Evolutionary conservation across 139 green algal genomes (phyloP).

Genomic region (Chlamydomonas sp.): DNA sequence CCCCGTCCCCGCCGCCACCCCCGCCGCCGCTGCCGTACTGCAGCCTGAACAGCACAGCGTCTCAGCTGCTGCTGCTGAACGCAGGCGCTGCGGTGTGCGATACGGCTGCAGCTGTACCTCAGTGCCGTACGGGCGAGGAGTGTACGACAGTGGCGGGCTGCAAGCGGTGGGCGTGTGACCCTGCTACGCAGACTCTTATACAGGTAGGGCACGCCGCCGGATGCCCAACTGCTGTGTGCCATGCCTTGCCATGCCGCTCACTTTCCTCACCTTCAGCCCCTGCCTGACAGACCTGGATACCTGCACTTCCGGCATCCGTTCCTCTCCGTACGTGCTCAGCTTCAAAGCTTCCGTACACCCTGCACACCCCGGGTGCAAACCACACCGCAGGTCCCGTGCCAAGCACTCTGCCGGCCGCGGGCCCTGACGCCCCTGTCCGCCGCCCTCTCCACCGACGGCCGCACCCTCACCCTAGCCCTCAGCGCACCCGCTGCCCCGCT

Average conservation of each 20-base stretch:
- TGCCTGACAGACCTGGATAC: too few relatives aligned
- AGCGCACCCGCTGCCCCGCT: neutral
- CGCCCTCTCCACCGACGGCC: neutral
- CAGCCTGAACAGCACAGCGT: too few relatives aligned
- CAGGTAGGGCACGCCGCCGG: neutral
- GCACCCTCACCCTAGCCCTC: neutral
- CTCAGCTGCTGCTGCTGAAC: neutral
- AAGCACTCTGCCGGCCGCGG: neutral
- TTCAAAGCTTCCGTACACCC: too few relatives aligned
- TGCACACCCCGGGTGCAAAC: neutral
- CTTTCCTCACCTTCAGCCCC: too few relatives aligned
- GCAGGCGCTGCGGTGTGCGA: neutral
- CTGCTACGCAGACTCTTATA: neutral
- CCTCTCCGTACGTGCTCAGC: too few relatives aligned
- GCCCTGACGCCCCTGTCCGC: neutral
- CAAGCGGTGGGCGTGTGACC: neutral
- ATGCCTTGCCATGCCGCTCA: too few relatives aligned
- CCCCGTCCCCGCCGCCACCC: too few relatives aligned
- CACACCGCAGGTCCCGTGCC: conserved; percentile 1
- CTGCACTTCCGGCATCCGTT: too few relatives aligned
- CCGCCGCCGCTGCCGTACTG: too few relatives aligned
- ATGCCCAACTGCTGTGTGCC: too few relatives aligned
- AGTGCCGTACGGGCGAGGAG: neutral
- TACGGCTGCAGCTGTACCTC: neutral
- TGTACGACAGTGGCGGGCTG: neutral